phyloP scores from a whole-genome alignment of 352 stramenopile genomes.

The Phytophthora sp. region DNA sequence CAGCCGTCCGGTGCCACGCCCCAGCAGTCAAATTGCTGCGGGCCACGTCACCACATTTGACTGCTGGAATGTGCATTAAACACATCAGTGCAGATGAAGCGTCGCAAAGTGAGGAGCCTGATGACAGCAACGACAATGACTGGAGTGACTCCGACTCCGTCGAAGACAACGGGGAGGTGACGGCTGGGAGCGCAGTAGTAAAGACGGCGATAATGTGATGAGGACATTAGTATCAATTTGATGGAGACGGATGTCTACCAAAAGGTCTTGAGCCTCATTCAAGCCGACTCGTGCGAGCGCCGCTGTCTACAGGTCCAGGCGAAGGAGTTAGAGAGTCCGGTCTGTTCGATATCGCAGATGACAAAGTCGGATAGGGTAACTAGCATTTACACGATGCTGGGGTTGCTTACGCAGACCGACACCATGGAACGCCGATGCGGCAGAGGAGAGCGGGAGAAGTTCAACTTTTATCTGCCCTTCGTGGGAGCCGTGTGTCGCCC shows the following conservation, averaged over 20 bases:
- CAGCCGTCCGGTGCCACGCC: too few relatives aligned
- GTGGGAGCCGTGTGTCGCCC: background rate
- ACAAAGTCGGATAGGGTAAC: background rate
- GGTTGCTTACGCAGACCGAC: background rate
- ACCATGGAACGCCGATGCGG: background rate
- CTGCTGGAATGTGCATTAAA: background rate
- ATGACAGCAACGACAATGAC: background rate
- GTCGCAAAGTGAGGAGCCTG: background rate
- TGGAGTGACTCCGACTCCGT: background rate
- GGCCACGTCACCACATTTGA: background rate
- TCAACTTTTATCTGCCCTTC: background rate
- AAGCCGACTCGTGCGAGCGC: background rate
- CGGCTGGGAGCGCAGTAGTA: background rate
- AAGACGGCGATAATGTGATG: background rate
- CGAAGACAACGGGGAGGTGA: background rate
- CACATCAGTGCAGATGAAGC: background rate
- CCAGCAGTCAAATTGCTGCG: background rate
- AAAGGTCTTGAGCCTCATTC: background rate
- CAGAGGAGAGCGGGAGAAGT: background rate
- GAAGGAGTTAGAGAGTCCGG: background rate
- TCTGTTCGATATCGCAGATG: background rate
- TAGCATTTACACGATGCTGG: background rate
- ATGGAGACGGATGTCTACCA: background rate
- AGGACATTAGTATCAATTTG: conserved; percentile 10
- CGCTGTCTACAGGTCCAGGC: background rate